Conservation (phyloP, 331 rosid species). For the Cydonia oblonga region DNA sequence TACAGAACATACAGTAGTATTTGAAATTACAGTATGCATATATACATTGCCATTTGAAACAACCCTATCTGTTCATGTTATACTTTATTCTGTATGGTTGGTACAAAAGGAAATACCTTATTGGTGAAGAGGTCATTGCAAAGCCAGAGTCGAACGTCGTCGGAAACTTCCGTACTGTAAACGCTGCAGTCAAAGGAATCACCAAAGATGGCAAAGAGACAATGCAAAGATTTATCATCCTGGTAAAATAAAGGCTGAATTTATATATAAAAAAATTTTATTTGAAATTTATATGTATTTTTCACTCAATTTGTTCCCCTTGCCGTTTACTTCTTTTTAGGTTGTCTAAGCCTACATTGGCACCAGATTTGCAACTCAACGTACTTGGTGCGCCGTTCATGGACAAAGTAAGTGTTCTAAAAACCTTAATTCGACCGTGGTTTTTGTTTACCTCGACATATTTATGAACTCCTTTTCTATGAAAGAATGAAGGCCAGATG, state of each 20-base stretch:
- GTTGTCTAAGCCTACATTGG: conserved; percentile 13
- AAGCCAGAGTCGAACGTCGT: not conserved
- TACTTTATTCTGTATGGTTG: not conserved
- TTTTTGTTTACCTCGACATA: not conserved
- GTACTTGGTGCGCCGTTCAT: conserved; percentile 16
- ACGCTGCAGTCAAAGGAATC: not conserved
- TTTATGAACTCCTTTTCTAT: too few species aligned
- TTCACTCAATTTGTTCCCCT: not conserved
- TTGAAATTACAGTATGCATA: not conserved
- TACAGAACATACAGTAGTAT: not conserved
- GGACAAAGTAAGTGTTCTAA: conserved; percentile 2
- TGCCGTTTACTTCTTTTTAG: conserved; percentile 5
- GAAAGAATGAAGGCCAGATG: too few species aligned
- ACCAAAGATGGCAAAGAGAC: conserved; percentile 1
- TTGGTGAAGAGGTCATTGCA: not conserved
- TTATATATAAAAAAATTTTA: not conserved
- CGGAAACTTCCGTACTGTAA: not conserved
- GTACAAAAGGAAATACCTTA: not conserved
- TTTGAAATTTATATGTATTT: not conserved
- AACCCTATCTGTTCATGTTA: not conserved
- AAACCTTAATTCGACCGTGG: not conserved
- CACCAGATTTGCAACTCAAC: conserved; percentile 14
- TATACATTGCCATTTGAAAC: not conserved
- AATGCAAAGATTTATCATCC: not conserved
- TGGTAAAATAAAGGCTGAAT: conserved; percentile 3